phyloP scores from a whole-genome alignment of 2,329 filamentous ascomycete species.

The Clathrospora elynae region DNA sequence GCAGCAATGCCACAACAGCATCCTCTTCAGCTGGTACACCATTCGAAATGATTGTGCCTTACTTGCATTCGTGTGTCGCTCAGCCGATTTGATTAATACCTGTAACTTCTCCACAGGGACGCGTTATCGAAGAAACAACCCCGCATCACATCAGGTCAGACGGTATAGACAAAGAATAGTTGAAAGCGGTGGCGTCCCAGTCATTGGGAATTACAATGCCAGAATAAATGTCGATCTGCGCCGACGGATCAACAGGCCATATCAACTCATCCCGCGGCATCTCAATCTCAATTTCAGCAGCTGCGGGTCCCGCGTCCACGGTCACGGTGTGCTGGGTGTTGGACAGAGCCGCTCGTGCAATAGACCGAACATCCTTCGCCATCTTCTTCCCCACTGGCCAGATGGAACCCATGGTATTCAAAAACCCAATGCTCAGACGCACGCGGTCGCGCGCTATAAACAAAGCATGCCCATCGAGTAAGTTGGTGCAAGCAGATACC shows the following conservation, averaged over 20 bases:
- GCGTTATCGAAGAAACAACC: neutral
- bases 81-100: conserved; percentile 13
- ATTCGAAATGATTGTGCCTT: conserved; percentile 5
- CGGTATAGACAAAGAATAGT: conserved; percentile 18
- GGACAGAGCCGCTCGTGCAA: conserved; percentile 69
- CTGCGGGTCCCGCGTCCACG: conserved; percentile 15
- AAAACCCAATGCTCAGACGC: conserved; percentile 75
- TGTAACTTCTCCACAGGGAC: neutral
- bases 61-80: conserved; percentile 5
- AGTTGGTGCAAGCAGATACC: conserved; percentile 67
- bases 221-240: conserved; percentile 42
- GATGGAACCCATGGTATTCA: conserved; percentile 68
- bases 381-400: conserved; percentile 74
- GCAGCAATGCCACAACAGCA: neutral
- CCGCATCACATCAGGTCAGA: conserved; percentile 14
- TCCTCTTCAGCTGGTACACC: neutral
- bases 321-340: conserved; percentile 14
- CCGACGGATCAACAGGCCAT: conserved; percentile 35
- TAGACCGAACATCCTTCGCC: conserved; percentile 72
- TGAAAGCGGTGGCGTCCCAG: conserved; percentile 24
- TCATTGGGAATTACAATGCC: conserved; percentile 33
- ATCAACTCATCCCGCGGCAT: conserved; percentile 37
- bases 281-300: conserved; percentile 35
- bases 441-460: conserved; percentile 74
- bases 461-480: conserved; percentile 58